Evolutionary conservation across 164 flowering plant species (phyloP).

Genomic region (Paratinospora sagittata): DNA sequence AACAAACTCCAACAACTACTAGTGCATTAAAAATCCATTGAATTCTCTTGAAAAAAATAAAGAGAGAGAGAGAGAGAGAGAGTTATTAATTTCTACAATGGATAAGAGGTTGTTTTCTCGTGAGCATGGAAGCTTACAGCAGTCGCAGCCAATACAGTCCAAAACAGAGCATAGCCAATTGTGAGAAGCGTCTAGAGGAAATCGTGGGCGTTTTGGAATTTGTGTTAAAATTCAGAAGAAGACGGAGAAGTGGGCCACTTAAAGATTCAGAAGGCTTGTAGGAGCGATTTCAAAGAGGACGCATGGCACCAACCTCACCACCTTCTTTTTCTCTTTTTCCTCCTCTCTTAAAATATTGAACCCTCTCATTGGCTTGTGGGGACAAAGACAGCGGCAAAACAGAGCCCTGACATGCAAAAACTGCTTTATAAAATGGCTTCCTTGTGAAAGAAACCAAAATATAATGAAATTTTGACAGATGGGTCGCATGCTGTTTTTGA

Average conservation of each 20-base stretch:
- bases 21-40: too few relatives aligned
- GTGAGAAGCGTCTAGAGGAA: not conserved
- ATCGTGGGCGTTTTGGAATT: not conserved
- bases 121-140: too few relatives aligned
- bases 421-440: not conserved
- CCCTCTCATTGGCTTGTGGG: not conserved
- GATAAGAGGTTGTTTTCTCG: not conserved
- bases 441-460: not conserved
- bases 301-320: slow-evolving; percentile 12
- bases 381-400: not conserved
- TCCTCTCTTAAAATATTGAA: too few relatives aligned
- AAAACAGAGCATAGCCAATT: not conserved
- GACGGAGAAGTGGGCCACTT: not conserved
- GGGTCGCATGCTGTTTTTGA: not conserved
- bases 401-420: not conserved
- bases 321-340: not conserved
- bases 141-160: too few relatives aligned
- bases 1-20: too few relatives aligned
- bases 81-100: not conserved
- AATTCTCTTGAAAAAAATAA: too few relatives aligned
- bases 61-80: too few relatives aligned
- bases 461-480: not conserved
- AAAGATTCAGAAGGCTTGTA: not conserved
- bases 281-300: slow-evolving; percentile 11
- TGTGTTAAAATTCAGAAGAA: not conserved